A percentile compares a stretch with the other conserved stretches of the same genome.
Evolutionary conservation across 1,284 basidiomycete species (phyloP).

Genomic region (Austroboletus novae-zelandiae): DNA sequence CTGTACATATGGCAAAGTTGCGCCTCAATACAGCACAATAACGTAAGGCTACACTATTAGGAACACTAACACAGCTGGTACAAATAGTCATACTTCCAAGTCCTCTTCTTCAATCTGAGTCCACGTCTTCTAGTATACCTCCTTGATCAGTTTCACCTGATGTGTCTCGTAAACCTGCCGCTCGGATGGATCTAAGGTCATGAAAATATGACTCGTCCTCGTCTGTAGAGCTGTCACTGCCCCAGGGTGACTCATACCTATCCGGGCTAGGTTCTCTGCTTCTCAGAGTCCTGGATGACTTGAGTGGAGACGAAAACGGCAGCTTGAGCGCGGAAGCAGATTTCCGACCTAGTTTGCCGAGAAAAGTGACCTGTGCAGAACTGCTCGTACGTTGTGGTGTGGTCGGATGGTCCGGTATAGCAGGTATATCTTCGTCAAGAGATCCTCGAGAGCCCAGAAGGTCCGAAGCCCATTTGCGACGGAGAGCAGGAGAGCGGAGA

Average conservation of each 20-base stretch:
- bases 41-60: slow-evolving; percentile 13
- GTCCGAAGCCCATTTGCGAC: slow-evolving; percentile 47
- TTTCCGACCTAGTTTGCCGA: slow-evolving; percentile 40
- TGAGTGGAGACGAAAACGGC: slow-evolving; percentile 42
- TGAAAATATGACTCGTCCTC: slow-evolving; percentile 41
- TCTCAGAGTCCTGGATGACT: slow-evolving; percentile 20
- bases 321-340: slow-evolving; percentile 51
- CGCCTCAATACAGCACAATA: background rate
- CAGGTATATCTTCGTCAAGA: slow-evolving; percentile 13
- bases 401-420: slow-evolving; percentile 10
- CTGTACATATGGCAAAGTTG: background rate
- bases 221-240: slow-evolving; percentile 66
- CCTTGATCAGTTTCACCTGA: slow-evolving; percentile 20
- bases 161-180: slow-evolving; percentile 15
- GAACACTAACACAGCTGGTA: background rate
- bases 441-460: slow-evolving; percentile 35
- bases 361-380: slow-evolving; percentile 20
- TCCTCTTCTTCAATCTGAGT: slow-evolving; percentile 18
- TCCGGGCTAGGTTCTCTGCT: slow-evolving; percentile 32
- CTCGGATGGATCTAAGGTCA: slow-evolving; percentile 22
- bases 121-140: slow-evolving; percentile 18
- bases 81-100: background rate
- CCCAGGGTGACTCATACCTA: slow-evolving; percentile 46
- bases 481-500: slow-evolving; percentile 40
- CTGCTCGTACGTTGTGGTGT: slow-evolving; percentile 7